A percentile compares a stretch with the other conserved stretches of the same genome.
Evolutionary conservation across 345 rosid species (phyloP).

Genomic region (Psidium guajava): DNA sequence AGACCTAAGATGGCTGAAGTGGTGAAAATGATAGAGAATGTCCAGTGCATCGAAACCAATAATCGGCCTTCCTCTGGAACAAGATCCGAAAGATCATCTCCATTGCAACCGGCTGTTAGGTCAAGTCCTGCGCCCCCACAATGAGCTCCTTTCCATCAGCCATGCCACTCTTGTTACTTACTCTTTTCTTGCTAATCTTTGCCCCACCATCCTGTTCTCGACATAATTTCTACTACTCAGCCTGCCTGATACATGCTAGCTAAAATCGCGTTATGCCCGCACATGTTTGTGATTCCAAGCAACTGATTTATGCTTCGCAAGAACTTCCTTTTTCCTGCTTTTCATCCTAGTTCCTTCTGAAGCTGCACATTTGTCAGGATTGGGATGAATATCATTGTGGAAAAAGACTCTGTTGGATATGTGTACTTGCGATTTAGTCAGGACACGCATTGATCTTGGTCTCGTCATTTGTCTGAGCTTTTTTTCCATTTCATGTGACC

Average conservation of each 20-base stretch:
- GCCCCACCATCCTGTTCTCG: background rate
- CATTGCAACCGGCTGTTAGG: slow-evolving; percentile 17
- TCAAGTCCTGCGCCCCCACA: slow-evolving; percentile 7
- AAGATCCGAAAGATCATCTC: slow-evolving; percentile 46
- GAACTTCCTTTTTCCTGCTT: background rate
- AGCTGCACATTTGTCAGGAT: background rate
- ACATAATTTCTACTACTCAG: background rate
- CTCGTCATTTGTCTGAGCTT: background rate
- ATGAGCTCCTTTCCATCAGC: background rate
- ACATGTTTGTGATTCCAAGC: background rate
- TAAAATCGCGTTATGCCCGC: background rate
- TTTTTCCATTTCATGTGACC: background rate
- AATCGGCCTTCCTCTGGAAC: slow-evolving; percentile 34
- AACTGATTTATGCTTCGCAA: background rate
- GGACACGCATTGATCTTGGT: background rate
- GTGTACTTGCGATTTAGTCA: background rate
- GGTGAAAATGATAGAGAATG: slow-evolving; percentile 65
- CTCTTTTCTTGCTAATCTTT: background rate
- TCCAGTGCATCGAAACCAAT: slow-evolving; percentile 29
- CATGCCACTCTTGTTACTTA: background rate
- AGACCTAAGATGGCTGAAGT: slow-evolving; percentile 76
- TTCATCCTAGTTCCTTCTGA: background rate
- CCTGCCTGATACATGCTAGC: background rate
- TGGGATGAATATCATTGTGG: background rate
- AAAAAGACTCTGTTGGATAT: background rate